Evolutionary conservation across 352 stramenopile genomes (phyloP), one percentile per base, ranked within the genome.

Genomic region (Phytopythium mirpurense): DNA sequence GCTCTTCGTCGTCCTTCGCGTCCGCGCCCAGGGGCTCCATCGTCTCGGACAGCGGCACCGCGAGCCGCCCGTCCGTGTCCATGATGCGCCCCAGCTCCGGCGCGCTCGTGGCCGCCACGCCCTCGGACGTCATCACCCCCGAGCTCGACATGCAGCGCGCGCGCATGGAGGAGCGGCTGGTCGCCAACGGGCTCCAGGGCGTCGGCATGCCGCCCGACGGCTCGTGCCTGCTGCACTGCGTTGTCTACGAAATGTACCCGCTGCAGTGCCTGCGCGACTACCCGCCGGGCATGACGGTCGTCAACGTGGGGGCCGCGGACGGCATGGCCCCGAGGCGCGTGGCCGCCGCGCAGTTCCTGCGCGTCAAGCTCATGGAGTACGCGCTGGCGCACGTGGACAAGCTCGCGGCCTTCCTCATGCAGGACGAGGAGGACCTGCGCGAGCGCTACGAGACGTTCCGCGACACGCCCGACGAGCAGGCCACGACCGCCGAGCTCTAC

Each of bases 191-290:
- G 0, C 65, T 93, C 1, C 63, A 85, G 47, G 82, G 82, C 49
- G 82, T 93, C 0, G 79, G 82, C 15, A 93, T 93, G 82, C 82
- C 82, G 0, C 82, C 82, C 2, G 82, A 93, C 49, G 82, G 82
- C 14, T 93, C 82, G 8, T 93, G 82, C 51, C 55, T 93, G 55
- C 69, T 93, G 38, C 82, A 93, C 62, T 93, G 82, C 52, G 64
- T 93, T 54, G 79, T 93, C 21, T 93, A 90, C 62, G 82, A 93
- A 41, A 88, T 93, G 73, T 93, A 86, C 51, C 82, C 82, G 47
- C 57, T 93, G 18, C 81, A 90, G 54, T 90, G 73, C 54, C 68
- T 93, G 44, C 60, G 60, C 18, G 76, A 88, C 23, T 93, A 90
- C 54, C 79, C 82, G 2, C 49, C 76, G 26, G 69, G 64, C 29